Conservation (phyloP, 768 basidiomycete species). For the Boletus rex-veris region DNA sequence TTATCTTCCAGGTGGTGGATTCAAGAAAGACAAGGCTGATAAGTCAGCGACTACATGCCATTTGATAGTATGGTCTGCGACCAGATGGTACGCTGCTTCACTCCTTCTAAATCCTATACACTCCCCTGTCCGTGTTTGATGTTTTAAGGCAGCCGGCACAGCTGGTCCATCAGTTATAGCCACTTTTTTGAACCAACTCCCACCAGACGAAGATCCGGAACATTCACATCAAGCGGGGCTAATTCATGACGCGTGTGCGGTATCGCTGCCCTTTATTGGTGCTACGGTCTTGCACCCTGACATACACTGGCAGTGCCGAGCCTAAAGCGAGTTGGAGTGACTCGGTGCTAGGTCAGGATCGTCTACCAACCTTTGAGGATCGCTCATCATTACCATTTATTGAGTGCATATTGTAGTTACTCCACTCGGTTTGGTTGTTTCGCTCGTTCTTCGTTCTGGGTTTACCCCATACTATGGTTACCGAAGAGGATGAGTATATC, state of each 20-base stretch:
- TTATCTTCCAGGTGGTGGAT: slow-evolving; percentile 13
- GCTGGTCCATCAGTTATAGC: slow-evolving; percentile 10
- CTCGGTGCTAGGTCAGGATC: slow-evolving; percentile 4
- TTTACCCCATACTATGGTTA: slow-evolving; percentile 34
- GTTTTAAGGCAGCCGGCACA: slow-evolving; percentile 5
- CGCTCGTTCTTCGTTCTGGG: slow-evolving; percentile 18
- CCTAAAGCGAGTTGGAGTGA: slow-evolving; percentile 10
- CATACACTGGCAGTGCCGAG: slow-evolving; percentile 14
- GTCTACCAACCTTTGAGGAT: slow-evolving; percentile 12
- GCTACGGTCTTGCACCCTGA: slow-evolving; percentile 13
- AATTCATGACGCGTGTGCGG: slow-evolving; percentile 12
- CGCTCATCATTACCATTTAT: slow-evolving; percentile 13
- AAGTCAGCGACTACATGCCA: background rate
- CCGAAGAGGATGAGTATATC: slow-evolving; percentile 17
- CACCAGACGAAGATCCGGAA: slow-evolving; percentile 4
- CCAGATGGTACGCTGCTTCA: slow-evolving; percentile 3
- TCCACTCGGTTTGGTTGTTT: slow-evolving; percentile 5
- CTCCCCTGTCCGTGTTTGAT: background rate
- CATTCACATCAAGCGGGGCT: slow-evolving; percentile 1
- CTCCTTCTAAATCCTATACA: background rate
- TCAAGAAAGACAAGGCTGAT: slow-evolving; percentile 5
- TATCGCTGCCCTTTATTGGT: slow-evolving; percentile 6
- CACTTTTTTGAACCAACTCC: slow-evolving; percentile 8
- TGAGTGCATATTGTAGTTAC: slow-evolving; percentile 10
- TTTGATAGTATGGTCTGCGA: slow-evolving; percentile 4